These are phyloP conservation scores for Kodamaea kakaduensis DNA, from an alignment of 805 yeast genomes.

Conservation along the genomic window DNA sequence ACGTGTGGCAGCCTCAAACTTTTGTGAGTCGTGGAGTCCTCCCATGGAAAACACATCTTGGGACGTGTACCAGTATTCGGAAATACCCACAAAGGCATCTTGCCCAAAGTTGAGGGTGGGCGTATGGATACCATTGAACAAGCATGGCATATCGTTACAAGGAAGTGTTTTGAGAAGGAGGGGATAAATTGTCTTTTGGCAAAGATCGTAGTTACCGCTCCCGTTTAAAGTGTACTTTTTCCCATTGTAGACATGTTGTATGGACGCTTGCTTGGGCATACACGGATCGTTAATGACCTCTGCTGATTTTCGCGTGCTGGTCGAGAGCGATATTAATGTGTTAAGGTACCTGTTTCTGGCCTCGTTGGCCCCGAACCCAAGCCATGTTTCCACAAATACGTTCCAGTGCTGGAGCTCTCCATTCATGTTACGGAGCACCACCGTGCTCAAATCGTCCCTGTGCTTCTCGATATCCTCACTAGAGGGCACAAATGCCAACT, in stretches of 20 bases:
- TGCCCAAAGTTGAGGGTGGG: conserved; percentile 76
- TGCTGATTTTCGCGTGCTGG: conserved; percentile 4
- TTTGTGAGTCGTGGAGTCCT: conserved; percentile 77
- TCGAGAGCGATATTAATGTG: conserved; percentile 41
- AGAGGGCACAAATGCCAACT: conserved; percentile 86
- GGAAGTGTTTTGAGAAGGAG: conserved; percentile 73
- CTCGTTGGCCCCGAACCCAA: conserved; percentile 96
- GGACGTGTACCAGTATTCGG: conserved; percentile 97
- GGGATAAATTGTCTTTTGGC: conserved; percentile 71
- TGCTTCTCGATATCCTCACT: conserved; percentile 58
- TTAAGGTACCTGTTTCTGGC: conserved; percentile 73
- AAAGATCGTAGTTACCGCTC: conserved; percentile 71
- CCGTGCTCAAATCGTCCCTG: conserved; percentile 65
- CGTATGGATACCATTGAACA: conserved; percentile 93
- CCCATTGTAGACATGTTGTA: conserved; percentile 47
- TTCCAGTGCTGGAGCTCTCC: conserved; percentile 76
- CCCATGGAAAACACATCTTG: conserved; percentile 86
- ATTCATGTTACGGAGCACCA: conserved; percentile 61
- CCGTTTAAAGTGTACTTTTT: conserved; percentile 56
- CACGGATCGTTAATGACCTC: conserved; percentile 67
- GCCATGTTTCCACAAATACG: conserved; percentile 93
- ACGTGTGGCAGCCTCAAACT: conserved; percentile 62
- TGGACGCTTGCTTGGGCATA: conserved; percentile 58
- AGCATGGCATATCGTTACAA: conserved; percentile 83
- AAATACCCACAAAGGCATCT: conserved; percentile 87